These are phyloP conservation scores for Colletotrichum lini DNA, from an alignment of 2,329 filamentous ascomycete species.

Conservation along the genomic window DNA sequence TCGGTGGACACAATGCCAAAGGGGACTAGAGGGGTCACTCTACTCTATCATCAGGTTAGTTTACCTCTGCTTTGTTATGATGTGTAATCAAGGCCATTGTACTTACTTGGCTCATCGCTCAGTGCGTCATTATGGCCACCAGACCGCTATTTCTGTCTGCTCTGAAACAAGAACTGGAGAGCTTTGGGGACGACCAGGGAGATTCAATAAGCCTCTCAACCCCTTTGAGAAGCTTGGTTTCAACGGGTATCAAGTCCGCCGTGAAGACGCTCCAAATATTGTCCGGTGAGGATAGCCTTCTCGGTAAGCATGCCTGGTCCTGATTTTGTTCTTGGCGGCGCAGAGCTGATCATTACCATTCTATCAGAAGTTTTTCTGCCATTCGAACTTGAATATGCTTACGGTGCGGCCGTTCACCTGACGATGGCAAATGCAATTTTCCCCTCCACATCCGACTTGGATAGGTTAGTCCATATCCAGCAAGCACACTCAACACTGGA, in stretches of 20 bases:
- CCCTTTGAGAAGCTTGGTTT: slow-evolving; percentile 53
- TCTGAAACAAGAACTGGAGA: slow-evolving; percentile 54
- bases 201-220: slow-evolving; percentile 51
- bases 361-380: slow-evolving; percentile 54
- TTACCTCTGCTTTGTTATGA: background rate
- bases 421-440: slow-evolving; percentile 56
- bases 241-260: slow-evolving; percentile 50
- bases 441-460: slow-evolving; percentile 47
- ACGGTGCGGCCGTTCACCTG: slow-evolving; percentile 50
- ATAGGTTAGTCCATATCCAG: slow-evolving; percentile 45
- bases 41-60: slow-evolving; percentile 57
- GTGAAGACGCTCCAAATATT: slow-evolving; percentile 57
- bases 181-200: slow-evolving; percentile 45
- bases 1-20: slow-evolving; percentile 51
- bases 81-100: background rate
- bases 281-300: slow-evolving; percentile 48
- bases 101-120: background rate
- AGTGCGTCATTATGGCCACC: slow-evolving; percentile 58
- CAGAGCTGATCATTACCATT: background rate
- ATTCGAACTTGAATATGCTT: slow-evolving; percentile 56
- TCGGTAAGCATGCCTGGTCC: slow-evolving; percentile 48
- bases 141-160: slow-evolving; percentile 56
- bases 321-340: no score
- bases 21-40: slow-evolving; percentile 54
- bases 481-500: slow-evolving; percentile 50